phyloP scores from a whole-genome alignment of 192 early-diverging fungal species.

The Gonapodya sp. region DNA sequence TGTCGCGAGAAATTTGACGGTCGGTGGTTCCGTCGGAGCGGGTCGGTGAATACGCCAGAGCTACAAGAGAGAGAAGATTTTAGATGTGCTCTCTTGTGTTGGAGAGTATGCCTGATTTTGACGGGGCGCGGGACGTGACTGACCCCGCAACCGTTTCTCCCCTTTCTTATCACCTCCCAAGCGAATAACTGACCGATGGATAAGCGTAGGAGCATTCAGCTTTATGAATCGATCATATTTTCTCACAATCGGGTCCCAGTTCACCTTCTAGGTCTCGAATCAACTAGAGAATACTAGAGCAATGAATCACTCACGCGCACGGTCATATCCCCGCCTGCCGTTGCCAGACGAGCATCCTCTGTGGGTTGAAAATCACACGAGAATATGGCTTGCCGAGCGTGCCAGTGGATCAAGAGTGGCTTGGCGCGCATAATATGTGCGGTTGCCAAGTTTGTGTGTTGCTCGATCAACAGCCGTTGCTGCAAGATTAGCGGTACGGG shows the following conservation, averaged over 20 bases:
- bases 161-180: too few species aligned
- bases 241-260: background rate
- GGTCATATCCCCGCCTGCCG: slow-evolving; percentile 81
- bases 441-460: background rate
- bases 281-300: too few species aligned
- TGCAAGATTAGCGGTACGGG: too few species aligned
- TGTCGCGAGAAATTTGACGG: slow-evolving; percentile 69
- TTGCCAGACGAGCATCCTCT: slow-evolving; percentile 62
- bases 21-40: slow-evolving; percentile 31
- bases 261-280: background rate
- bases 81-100: too few species aligned
- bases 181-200: too few species aligned
- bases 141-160: too few species aligned
- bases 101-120: too few species aligned
- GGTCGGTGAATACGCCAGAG: slow-evolving; percentile 46
- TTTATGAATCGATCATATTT: too few species aligned
- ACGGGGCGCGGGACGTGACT: too few species aligned
- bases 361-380: slow-evolving; percentile 77
- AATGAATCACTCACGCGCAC: slow-evolving; percentile 56
- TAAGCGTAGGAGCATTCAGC: too few species aligned
- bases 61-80: slow-evolving; percentile 20
- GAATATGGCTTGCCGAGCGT: slow-evolving; percentile 82
- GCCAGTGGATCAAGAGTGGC: slow-evolving; percentile 74
- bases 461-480: too few species aligned
- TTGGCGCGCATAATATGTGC: background rate